phyloP scores from a whole-genome alignment of 2,329 filamentous ascomycete genomes.

The Bipolaris zeicola region DNA sequence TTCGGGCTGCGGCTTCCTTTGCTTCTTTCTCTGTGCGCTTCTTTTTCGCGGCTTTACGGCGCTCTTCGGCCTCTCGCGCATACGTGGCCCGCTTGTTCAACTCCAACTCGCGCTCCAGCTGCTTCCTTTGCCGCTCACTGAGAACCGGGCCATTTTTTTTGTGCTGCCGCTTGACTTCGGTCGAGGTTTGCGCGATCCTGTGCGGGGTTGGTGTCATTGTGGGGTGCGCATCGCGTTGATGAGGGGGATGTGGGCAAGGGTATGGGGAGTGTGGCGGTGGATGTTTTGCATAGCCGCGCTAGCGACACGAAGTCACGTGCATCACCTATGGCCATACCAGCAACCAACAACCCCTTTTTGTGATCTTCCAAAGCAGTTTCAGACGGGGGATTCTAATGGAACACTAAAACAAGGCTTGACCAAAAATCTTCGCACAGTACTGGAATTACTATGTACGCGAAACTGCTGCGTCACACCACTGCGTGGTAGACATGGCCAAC shows the following conservation, averaged over 20 bases:
- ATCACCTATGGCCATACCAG: too few relatives aligned
- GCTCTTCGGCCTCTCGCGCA: conserved; percentile 41
- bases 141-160: conserved; percentile 37
- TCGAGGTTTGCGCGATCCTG: conserved; percentile 42
- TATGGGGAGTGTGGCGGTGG: conserved; percentile 5
- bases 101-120: conserved; percentile 39
- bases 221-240: conserved; percentile 12
- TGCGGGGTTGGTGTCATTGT: conserved; percentile 33
- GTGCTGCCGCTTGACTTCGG: conserved; percentile 42
- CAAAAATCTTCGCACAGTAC: neutral
- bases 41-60: conserved; percentile 36
- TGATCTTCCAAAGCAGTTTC: neutral
- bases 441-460: neutral
- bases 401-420: neutral
- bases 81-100: conserved; percentile 42
- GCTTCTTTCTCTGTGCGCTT: conserved; percentile 40
- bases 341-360: neutral
- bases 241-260: conserved; percentile 4
- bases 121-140: conserved; percentile 34
- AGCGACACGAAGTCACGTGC: conserved; percentile 14
- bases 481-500: neutral
- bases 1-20: conserved; percentile 38
- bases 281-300: conserved; percentile 13
- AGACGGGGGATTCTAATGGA: neutral
- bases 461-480: neutral